phyloP scores from a whole-genome alignment of 2,329 filamentous ascomycete species.

The Talaromyces rugulosus region DNA sequence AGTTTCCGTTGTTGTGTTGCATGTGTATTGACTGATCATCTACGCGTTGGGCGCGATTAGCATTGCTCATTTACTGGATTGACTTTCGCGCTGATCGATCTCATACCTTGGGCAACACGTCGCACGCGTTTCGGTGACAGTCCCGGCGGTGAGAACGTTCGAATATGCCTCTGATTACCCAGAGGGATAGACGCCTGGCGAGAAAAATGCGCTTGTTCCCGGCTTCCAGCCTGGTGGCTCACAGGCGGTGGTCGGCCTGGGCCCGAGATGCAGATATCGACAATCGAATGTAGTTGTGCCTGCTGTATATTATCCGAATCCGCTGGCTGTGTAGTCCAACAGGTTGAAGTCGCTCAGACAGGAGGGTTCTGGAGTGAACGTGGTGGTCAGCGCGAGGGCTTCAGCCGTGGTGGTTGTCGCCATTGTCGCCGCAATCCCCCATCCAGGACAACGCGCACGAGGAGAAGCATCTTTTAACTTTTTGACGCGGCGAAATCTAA shows the following conservation, averaged over 20 bases:
- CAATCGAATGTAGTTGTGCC: background rate
- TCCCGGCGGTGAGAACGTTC: background rate
- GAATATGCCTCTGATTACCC: background rate
- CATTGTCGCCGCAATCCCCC: background rate
- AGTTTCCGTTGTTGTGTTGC: background rate
- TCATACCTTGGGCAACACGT: conserved; percentile 9
- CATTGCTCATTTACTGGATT: background rate
- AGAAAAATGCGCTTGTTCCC: background rate
- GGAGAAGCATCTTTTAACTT: no score
- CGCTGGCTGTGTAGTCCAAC: background rate
- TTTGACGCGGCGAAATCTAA: background rate
- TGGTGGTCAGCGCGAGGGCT: background rate
- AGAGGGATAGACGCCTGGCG: conserved; percentile 1
- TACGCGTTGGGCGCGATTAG: background rate
- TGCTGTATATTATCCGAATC: background rate
- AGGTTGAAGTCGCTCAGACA: background rate
- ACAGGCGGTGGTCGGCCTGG: background rate
- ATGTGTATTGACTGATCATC: background rate
- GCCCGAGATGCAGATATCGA: background rate
- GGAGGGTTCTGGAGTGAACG: background rate
- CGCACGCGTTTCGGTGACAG: background rate
- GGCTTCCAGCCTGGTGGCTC: background rate
- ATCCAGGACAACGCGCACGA: background rate
- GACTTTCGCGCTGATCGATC: background rate
- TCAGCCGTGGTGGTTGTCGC: background rate